Percentiles rank a stretch among this genome's conserved stretches.
Evolutionary conservation across 495 filamentous ascomycete species (phyloP).

Genomic region (Penicillium samsonianum): DNA sequence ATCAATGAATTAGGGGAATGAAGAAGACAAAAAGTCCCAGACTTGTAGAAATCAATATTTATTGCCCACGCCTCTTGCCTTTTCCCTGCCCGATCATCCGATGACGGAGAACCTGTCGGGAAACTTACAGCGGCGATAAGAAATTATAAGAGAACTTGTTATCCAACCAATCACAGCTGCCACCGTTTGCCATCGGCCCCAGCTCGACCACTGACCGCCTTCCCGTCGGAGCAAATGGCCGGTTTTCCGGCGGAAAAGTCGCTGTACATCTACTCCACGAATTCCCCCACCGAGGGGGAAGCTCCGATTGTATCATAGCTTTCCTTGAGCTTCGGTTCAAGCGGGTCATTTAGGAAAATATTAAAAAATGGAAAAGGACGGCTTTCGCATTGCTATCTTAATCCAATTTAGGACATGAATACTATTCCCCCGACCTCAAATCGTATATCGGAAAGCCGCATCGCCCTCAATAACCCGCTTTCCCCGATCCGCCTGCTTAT

Average conservation of each 20-base stretch:
- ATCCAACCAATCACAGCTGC: constrained; percentile 11
- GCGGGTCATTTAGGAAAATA: neutral
- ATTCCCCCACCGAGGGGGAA: constrained; percentile 6
- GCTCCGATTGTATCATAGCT: constrained; percentile 9
- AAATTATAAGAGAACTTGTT: neutral
- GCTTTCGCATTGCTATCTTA: neutral
- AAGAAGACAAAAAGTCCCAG: constrained; percentile 33
- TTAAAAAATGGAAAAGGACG: neutral
- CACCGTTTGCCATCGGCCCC: neutral
- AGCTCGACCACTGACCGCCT: neutral
- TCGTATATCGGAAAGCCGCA: constrained; percentile 42
- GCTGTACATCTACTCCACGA: constrained; percentile 4
- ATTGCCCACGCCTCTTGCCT: constrained; percentile 8
- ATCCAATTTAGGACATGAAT: neutral
- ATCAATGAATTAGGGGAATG: constrained; percentile 31
- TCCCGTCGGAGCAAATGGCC: neutral
- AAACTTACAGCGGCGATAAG: constrained; percentile 13
- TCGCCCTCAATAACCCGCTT: constrained; percentile 40
- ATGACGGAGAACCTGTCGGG: constrained; percentile 10
- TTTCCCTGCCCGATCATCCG: neutral
- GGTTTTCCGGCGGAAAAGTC: constrained; percentile 8
- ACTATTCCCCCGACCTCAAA: constrained; percentile 18
- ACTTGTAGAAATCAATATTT: constrained; percentile 16
- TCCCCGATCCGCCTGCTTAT: constrained; percentile 40
- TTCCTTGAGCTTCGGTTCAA: constrained; percentile 5